Evolutionary conservation across 495 filamentous ascomycete genomes (phyloP).

Genomic region (Penicillium coprophilum): DNA sequence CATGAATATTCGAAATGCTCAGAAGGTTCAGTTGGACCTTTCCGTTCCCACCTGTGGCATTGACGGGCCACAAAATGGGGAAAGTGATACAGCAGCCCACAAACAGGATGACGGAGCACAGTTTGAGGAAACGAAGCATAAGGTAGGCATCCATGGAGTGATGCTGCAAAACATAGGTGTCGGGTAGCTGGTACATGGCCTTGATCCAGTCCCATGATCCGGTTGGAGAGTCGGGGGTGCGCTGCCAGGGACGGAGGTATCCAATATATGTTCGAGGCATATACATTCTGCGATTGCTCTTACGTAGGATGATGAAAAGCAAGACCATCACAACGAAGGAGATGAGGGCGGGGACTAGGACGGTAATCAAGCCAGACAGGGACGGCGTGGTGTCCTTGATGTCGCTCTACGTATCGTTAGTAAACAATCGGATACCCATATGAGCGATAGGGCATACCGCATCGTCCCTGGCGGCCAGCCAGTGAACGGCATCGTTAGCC

Average conservation of each 20-base stretch:
- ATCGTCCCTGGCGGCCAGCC: conserved; percentile 27
- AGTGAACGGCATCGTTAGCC: conserved; percentile 31
- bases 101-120: conserved; percentile 68
- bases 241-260: conserved; percentile 64
- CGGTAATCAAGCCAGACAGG: conserved; percentile 62
- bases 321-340: conserved; percentile 59
- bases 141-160: conserved; percentile 89
- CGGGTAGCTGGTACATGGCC: conserved; percentile 74
- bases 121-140: conserved; percentile 80
- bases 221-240: conserved; percentile 63
- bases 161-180: conserved; percentile 82
- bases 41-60: conserved; percentile 65
- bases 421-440: neutral
- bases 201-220: conserved; percentile 75
- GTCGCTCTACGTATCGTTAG: conserved; percentile 21
- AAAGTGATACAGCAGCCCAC: conserved; percentile 80
- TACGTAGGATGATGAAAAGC: conserved; percentile 76
- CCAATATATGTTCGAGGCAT: conserved; percentile 86
- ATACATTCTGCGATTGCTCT: conserved; percentile 73
- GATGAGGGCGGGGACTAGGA: conserved; percentile 58
- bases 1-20: conserved; percentile 67
- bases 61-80: conserved; percentile 83
- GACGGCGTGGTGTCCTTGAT: conserved; percentile 38
- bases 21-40: conserved; percentile 74
- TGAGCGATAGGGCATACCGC: conserved; percentile 19